Conservation (phyloP, 495 filamentous ascomycete species). For the Pseudomonodictys pantanalensis region DNA sequence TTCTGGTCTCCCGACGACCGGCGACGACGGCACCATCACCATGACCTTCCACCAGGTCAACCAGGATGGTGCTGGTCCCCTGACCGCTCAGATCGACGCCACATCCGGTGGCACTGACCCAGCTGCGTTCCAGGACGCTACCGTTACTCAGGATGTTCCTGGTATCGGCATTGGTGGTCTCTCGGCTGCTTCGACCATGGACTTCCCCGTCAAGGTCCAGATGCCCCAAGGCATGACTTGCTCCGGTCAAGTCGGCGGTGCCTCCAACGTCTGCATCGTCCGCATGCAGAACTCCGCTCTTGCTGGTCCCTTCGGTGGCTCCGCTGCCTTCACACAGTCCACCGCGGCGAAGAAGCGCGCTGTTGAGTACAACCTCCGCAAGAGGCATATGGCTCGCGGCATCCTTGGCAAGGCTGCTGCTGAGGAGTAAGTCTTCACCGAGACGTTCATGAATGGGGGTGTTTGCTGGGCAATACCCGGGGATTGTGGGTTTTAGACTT, state of each 20-base stretch:
- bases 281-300: slow-evolving; percentile 55
- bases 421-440: slow-evolving; percentile 1
- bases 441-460: background rate
- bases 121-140: slow-evolving; percentile 52
- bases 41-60: slow-evolving; percentile 46
- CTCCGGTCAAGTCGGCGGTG: slow-evolving; percentile 51
- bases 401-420: slow-evolving; percentile 25
- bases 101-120: slow-evolving; percentile 55
- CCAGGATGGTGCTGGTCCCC: slow-evolving; percentile 43
- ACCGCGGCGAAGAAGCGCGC: slow-evolving; percentile 32
- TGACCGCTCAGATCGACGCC: slow-evolving; percentile 41
- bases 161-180: slow-evolving; percentile 50
- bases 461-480: slow-evolving; percentile 21
- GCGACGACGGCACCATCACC: slow-evolving; percentile 50
- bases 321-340: slow-evolving; percentile 41
- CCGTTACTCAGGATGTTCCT: slow-evolving; percentile 57
- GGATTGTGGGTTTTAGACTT: background rate
- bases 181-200: slow-evolving; percentile 48
- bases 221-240: slow-evolving; percentile 63
- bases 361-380: slow-evolving; percentile 34
- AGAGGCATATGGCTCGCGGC: slow-evolving; percentile 33
- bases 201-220: slow-evolving; percentile 56
- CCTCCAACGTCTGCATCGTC: slow-evolving; percentile 56
- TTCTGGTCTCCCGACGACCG: slow-evolving; percentile 51
- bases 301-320: slow-evolving; percentile 61